A percentile compares a stretch with the other conserved stretches of the same genome.
phyloP scores from a whole-genome alignment of 2,329 filamentous ascomycete species.

The Exophiala aquamarina region DNA sequence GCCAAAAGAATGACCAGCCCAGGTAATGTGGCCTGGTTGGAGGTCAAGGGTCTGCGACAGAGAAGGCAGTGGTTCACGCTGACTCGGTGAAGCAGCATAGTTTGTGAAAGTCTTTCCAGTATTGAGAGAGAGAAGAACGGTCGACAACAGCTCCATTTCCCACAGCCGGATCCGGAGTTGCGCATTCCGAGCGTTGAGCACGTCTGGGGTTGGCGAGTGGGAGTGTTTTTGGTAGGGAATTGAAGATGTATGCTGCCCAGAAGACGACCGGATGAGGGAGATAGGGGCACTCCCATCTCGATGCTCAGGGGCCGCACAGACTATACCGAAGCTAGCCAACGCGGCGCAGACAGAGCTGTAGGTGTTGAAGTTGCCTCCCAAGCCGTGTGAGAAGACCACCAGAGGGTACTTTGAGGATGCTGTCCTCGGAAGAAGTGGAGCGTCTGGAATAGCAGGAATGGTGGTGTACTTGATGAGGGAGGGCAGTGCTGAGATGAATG shows the following conservation, averaged over 20 bases:
- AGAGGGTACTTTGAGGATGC: constrained; percentile 68
- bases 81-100: constrained; percentile 28
- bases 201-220: constrained; percentile 64
- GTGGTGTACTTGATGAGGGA: constrained; percentile 29
- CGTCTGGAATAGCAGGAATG: constrained; percentile 38
- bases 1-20: constrained; percentile 80
- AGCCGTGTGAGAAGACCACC: constrained; percentile 81
- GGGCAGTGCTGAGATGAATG: constrained; percentile 23
- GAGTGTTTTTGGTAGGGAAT: constrained; percentile 45
- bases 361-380: constrained; percentile 77
- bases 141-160: constrained; percentile 72
- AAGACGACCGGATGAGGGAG: constrained; percentile 63
- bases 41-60: constrained; percentile 66
- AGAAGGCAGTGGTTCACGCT: constrained; percentile 1
- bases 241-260: constrained; percentile 37
- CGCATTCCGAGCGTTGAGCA: constrained; percentile 65
- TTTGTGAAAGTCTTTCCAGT: constrained; percentile 49
- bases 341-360: constrained; percentile 83
- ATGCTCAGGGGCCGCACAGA: constrained; percentile 80
- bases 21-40: constrained; percentile 70
- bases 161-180: constrained; percentile 75
- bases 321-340: constrained; percentile 75
- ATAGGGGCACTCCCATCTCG: constrained; percentile 77
- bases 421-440: constrained; percentile 55
- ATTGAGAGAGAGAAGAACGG: constrained; percentile 68